Evolutionary conservation across 176 grass and related monocot species (phyloP).

Genomic region (Eleusine coracana): DNA sequence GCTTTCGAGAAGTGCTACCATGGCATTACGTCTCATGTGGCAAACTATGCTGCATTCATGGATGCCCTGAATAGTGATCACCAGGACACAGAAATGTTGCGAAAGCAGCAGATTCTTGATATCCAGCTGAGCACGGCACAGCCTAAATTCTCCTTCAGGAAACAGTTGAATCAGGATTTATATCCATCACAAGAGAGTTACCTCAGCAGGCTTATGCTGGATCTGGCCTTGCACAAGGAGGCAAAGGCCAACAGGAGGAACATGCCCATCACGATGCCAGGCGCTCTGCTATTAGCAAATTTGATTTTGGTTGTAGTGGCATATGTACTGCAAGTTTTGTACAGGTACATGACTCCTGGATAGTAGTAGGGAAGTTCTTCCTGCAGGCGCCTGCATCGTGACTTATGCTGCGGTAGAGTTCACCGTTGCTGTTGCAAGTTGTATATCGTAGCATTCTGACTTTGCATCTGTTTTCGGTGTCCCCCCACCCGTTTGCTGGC

Average conservation of each 20-base stretch:
- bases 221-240: constrained; percentile 35
- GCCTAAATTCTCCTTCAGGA: not conserved
- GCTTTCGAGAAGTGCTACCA: constrained; percentile 25
- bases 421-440: not conserved
- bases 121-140: not conserved
- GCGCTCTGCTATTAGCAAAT: not conserved
- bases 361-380: not conserved
- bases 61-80: not conserved
- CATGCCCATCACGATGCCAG: not conserved
- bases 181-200: constrained; percentile 17
- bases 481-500: not conserved
- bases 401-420: not conserved
- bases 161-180: constrained; percentile 17
- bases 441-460: not conserved
- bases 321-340: not conserved
- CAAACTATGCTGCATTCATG: not conserved
- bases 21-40: not conserved
- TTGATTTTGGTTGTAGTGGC: constrained; percentile 7
- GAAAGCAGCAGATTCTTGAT: not conserved
- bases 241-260: not conserved
- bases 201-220: constrained; percentile 35
- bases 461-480: not conserved
- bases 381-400: not conserved
- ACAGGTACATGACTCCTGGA: not conserved
- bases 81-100: constrained; percentile 19